Evolutionary conservation across 176 grass and related monocot species (phyloP), one percentile per base, ranked within the genome.

Genomic region (Oryza coarctata): DNA sequence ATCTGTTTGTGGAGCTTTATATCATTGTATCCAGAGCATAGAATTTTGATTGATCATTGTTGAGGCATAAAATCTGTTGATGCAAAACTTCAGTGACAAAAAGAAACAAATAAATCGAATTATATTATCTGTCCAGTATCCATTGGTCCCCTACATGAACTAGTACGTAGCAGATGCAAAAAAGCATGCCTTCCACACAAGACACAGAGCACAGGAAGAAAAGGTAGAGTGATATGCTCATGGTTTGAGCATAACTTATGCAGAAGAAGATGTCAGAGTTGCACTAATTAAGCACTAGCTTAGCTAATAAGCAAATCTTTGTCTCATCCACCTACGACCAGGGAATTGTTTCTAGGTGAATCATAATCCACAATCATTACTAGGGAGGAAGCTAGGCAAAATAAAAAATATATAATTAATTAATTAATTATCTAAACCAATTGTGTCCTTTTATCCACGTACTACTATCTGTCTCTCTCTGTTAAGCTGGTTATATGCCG

Each of bases 331-430:
- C 68, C 49, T 69, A 41, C 5, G 63, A 29, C 27, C 72, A 17
- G 18, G 23, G 33, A 18, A 12, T 22, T 80, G 58, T 9, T 86
- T 76, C 69, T 12, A 33, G 77, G 32, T 86, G 77, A 86, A 80
- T 86, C 84, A 74, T 70, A 68, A 40, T 32, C 69, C 76, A 80
- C 68, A 20, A 20, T 44, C 58, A 55, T 67, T 58, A 74, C 50
- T 18, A 17, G 44, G 12, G 33, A 55, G 6, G 32, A 66, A 60
- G 13, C 43, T 36, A 44, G 18, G 12, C 14, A 12, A 27, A 41
- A 62, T 33, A 32, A 63, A 49, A 15, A n/a, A n/a, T n/a, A n/a
- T 35, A 17, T 18, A 15, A 47, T 47, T 5, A 47, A 55, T 55
- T 55, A 6, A 6, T 36, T 33, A 1, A 55, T n/a, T n/a, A 52